Evolutionary conservation across 2,329 filamentous ascomycete genomes (phyloP), one percentile per base, ranked within the genome.

Genomic region (Sporothrix variecibatus): DNA sequence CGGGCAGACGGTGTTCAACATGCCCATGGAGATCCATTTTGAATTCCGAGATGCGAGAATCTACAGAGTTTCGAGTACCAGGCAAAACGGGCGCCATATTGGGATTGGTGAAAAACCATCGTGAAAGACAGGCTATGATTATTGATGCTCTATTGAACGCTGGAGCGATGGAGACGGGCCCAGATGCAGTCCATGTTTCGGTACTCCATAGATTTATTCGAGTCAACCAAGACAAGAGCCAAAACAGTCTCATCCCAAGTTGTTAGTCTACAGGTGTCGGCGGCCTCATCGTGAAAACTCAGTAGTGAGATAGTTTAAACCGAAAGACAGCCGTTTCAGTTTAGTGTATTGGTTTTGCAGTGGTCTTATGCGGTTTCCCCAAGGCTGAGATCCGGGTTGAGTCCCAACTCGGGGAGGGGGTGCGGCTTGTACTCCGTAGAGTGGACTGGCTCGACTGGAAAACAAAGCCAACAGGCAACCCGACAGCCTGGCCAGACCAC

Each of bases 151-250:
- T 38, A 62, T 38, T 62, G 58, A 17, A 12, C 28, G 31, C 56
- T 60, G 56, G 56, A 60, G 28, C 15, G 56, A 60, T 64, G 34
- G 60, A 64, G 60, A 64, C n/a, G 60, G 60, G 60, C 34, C 60
- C 34, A 43, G 60, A 64, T 67, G 64, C 64, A 46, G 34, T 20
- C 56, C 8, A 26, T 34, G 56, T 60, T n/a, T 60, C 56, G 56
- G 56, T 34, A n/a, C n/a, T n/a, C n/a, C n/a, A n/a, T n/a, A 34
- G 56, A 34, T 34, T 20, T 2, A 20, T 17, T 26, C 56, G 9
- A 60, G 17, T 20, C 28, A 34, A 34, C 6, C 28, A 60, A 60
- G 6, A 34, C 56, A 60, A 34, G 38, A 17, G 15, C n/a, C 17
- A 51, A 20, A 26, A 28, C 23, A 17, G 11, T 34, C 56, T 6